phyloP scores from a whole-genome alignment of 106 monocot species.

The Cymbidium sinense region DNA sequence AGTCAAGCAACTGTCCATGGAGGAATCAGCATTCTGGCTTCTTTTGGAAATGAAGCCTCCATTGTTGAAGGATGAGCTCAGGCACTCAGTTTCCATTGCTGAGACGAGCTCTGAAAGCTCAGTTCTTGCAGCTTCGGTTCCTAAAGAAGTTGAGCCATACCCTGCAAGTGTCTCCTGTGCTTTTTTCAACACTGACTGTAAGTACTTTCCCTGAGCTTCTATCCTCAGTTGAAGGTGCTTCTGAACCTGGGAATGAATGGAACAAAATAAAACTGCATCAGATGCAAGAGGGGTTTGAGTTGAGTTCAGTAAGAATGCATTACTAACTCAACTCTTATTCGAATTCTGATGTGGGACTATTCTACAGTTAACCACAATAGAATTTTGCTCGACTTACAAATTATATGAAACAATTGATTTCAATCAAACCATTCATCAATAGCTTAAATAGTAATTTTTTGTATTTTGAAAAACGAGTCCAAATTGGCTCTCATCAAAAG shows the following conservation, averaged over 20 bases:
- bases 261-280: neutral
- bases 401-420: too few relatives aligned
- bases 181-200: constrained; percentile 56
- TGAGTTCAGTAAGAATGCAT: too few relatives aligned
- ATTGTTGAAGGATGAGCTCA: constrained; percentile 10
- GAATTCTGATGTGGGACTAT: too few relatives aligned
- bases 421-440: too few relatives aligned
- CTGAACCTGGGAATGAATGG: constrained; percentile 41
- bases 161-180: constrained; percentile 61
- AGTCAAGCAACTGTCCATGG: constrained; percentile 70
- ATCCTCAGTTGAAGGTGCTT: constrained; percentile 74
- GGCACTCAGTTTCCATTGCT: constrained; percentile 23
- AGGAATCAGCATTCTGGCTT: constrained; percentile 29
- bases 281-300: neutral
- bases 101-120: constrained; percentile 53
- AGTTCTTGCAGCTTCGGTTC: constrained; percentile 25
- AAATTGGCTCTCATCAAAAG: too few relatives aligned
- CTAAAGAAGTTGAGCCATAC: constrained; percentile 14
- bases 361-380: too few relatives aligned
- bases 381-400: too few relatives aligned
- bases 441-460: too few relatives aligned
- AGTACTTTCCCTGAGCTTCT: constrained; percentile 79
- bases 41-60: neutral
- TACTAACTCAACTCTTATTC: too few relatives aligned
- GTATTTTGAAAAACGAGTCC: too few relatives aligned